Percentiles rank a stretch among this genome's conserved stretches.
phyloP scores from a whole-genome alignment of 352 stramenopile genomes.

The Phytophthora fragariae region DNA sequence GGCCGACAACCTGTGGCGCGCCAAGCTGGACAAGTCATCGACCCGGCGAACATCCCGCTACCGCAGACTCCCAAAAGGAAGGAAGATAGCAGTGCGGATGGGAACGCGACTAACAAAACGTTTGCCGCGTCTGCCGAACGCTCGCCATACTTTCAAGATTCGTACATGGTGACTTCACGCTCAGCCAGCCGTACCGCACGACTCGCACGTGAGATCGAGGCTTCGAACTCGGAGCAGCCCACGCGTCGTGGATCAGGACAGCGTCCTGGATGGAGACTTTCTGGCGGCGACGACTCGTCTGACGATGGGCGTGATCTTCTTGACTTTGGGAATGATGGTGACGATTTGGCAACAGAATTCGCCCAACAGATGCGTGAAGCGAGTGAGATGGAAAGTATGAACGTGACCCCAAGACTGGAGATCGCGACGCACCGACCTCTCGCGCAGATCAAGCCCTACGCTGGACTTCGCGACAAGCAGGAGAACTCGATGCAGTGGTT shows the following conservation, averaged over 20 bases:
- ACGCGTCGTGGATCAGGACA: not conserved
- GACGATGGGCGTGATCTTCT: not conserved
- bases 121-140: not conserved
- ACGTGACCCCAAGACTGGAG: not conserved
- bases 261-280: not conserved
- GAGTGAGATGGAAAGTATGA: not conserved
- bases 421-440: not conserved
- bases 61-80: not conserved
- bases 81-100: not conserved
- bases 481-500: conserved; percentile 21
- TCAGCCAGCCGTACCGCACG: not conserved
- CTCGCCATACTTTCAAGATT: conserved; percentile 12
- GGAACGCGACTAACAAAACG: too few species aligned
- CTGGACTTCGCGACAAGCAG: not conserved
- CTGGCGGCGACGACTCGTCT: not conserved
- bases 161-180: not conserved
- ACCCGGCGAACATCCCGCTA: not conserved
- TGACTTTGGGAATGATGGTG: not conserved
- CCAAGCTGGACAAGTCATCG: not conserved
- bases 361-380: not conserved
- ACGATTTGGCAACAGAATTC: not conserved
- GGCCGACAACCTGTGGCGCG: not conserved
- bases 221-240: not conserved
- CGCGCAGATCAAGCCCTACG: conserved; percentile 1
- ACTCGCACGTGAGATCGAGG: not conserved